A percentile compares a stretch with the other conserved stretches of the same genome.
These are phyloP conservation scores for Rosellinia necatrix DNA, from an alignment of 2,329 filamentous ascomycete species.

Conservation along the genomic window DNA sequence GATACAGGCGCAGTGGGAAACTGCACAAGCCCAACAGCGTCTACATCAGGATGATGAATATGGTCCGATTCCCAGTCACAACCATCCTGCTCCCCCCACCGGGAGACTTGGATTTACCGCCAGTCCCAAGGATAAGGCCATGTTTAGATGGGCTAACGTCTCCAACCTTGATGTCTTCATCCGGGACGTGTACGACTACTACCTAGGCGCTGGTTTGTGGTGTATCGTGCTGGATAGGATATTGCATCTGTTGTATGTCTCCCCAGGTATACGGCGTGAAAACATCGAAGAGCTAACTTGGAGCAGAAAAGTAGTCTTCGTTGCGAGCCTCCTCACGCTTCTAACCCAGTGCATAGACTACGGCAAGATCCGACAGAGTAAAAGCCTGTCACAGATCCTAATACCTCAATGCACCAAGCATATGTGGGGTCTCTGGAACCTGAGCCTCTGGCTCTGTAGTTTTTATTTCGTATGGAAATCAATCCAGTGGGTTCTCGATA, in stretches of 20 bases:
- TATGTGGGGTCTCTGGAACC: constrained; percentile 77
- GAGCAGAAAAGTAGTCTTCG: constrained; percentile 76
- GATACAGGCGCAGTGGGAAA: constrained; percentile 59
- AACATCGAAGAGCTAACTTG: constrained; percentile 23
- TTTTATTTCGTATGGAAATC: constrained; percentile 85
- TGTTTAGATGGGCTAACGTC: constrained; percentile 94
- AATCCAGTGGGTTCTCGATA: constrained; percentile 73
- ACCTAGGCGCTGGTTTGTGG: constrained; percentile 79
- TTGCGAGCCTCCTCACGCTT: constrained; percentile 81
- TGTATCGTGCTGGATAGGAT: constrained; percentile 77
- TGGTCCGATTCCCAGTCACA: constrained; percentile 24
- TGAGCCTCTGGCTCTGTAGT: constrained; percentile 81
- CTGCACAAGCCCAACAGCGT: constrained; percentile 56
- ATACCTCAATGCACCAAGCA: constrained; percentile 75
- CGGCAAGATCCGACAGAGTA: constrained; percentile 69
- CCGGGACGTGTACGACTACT: constrained; percentile 84
- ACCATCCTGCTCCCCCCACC: constrained; percentile 25
- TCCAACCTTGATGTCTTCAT: constrained; percentile 88
- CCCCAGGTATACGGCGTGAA: neutral
- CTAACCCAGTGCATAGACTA: constrained; percentile 88
- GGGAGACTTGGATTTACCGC: constrained; percentile 34
- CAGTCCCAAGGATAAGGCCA: constrained; percentile 70
- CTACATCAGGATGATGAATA: constrained; percentile 49
- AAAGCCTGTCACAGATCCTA: constrained; percentile 56
- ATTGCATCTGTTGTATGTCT: constrained; percentile 72